Percentiles rank a stretch among this genome's conserved stretches.
Conservation (phyloP, 2,329 filamentous ascomycete genomes). For the Cladobotryum protrusum region DNA sequence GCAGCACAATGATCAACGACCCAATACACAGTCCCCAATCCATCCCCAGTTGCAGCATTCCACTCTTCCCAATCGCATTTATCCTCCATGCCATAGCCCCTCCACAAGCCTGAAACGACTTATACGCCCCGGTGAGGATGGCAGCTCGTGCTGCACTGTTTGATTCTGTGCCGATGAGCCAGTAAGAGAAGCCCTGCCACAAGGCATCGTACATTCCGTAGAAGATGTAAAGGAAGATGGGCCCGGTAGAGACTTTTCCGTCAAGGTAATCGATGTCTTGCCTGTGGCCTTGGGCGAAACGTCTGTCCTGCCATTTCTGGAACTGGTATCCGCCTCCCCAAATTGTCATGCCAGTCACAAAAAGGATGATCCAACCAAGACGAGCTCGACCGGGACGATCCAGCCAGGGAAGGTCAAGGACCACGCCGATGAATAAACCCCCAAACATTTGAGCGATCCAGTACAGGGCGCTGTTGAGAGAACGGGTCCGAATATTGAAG, state of each 20-base stretch:
- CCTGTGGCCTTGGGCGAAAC: conserved; percentile 32
- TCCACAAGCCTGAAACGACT: conserved; percentile 37
- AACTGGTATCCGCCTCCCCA: conserved; percentile 60
- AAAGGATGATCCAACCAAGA: conserved; percentile 39
- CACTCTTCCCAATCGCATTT: conserved; percentile 29
- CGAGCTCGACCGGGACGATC: conserved; percentile 40
- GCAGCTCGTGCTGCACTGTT: conserved; percentile 36
- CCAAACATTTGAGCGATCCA: conserved; percentile 52
- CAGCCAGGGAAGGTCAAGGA: conserved; percentile 38
- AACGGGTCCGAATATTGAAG: conserved; percentile 48
- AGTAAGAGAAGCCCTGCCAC: conserved; percentile 61
- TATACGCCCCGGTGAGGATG: conserved; percentile 40
- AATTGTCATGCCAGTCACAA: conserved; percentile 45
- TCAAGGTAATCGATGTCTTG: conserved; percentile 43
- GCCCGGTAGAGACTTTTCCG: conserved; percentile 48
- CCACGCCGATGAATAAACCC: conserved; percentile 38
- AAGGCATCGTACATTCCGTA: conserved; percentile 63
- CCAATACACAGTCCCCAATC: conserved; percentile 41
- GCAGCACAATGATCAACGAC: conserved; percentile 35
- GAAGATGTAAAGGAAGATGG: conserved; percentile 65
- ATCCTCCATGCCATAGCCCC: conserved; percentile 42
- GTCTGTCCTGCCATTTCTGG: conserved; percentile 48
- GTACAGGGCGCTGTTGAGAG: conserved; percentile 47
- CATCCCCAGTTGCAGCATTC: conserved; percentile 39
- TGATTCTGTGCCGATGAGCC: conserved; percentile 43